Percentiles rank a stretch among this genome's conserved stretches.
Evolutionary conservation across 176 grass and related monocot genomes (phyloP).

Genomic region (Oropetium thomaeum): DNA sequence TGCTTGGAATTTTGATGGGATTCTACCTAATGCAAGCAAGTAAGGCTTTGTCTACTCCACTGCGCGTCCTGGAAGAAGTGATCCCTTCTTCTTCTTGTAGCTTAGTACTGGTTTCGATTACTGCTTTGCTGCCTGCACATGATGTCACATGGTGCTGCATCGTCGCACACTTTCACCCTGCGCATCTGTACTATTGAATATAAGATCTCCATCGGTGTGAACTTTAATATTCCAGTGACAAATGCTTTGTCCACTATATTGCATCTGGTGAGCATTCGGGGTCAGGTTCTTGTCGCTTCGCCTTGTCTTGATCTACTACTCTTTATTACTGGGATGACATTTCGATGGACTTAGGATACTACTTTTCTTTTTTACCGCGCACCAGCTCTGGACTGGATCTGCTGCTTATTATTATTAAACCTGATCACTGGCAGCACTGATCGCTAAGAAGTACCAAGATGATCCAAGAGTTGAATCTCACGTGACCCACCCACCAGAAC

Average conservation of each 20-base stretch:
- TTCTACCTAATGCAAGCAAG: constrained; percentile 33
- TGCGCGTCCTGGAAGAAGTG: not conserved
- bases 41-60: constrained; percentile 11
- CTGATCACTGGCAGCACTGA: constrained; percentile 21
- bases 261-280: constrained; percentile 32
- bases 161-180: constrained; percentile 20
- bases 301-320: constrained; percentile 24
- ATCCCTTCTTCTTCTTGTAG: constrained; percentile 34
- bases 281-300: constrained; percentile 30
- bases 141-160: constrained; percentile 38
- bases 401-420: constrained; percentile 26
- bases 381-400: constrained; percentile 28
- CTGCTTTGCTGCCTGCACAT: constrained; percentile 37
- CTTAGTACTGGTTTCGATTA: not conserved
- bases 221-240: not conserved
- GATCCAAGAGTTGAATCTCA: constrained; percentile 12
- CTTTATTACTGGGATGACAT: not conserved
- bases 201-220: constrained; percentile 4
- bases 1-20: constrained; percentile 12
- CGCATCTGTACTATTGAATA: not conserved
- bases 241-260: constrained; percentile 28
- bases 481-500: not conserved
- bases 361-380: constrained; percentile 17
- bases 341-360: constrained; percentile 17
- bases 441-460: not conserved